A percentile compares a stretch with the other conserved stretches of the same genome.
phyloP scores from a whole-genome alignment of 2,329 filamentous ascomycete genomes.

The Colletotrichum simmondsii region DNA sequence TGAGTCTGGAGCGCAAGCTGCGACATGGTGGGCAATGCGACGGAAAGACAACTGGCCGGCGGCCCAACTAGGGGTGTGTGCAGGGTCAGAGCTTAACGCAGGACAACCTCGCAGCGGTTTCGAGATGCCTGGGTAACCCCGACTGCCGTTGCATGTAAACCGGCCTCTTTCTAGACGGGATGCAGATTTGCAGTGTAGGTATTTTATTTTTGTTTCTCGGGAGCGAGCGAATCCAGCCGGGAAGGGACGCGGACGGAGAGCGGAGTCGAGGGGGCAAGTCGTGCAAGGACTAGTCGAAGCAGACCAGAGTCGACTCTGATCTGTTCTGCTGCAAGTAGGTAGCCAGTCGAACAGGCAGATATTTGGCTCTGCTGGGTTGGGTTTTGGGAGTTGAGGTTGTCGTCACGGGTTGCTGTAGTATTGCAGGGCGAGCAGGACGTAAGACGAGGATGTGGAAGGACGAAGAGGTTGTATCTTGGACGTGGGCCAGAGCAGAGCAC shows the following conservation, averaged over 20 bases:
- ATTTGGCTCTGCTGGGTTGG: background rate
- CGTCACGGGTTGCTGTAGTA: slow-evolving; percentile 1
- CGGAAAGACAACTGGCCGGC: slow-evolving; percentile 38
- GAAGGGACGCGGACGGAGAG: slow-evolving; percentile 7
- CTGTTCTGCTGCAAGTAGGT: background rate
- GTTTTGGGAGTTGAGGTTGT: background rate
- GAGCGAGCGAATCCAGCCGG: slow-evolving; percentile 15
- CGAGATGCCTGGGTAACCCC: slow-evolving; percentile 53
- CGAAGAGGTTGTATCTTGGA: slow-evolving; percentile 9
- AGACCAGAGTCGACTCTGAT: background rate
- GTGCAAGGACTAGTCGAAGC: background rate
- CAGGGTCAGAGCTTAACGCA: slow-evolving; percentile 47
- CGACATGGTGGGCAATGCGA: slow-evolving; percentile 62
- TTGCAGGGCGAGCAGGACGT: background rate
- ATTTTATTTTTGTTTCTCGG: slow-evolving; percentile 21
- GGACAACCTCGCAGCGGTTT: slow-evolving; percentile 45
- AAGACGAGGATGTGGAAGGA: background rate
- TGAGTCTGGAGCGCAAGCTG: slow-evolving; percentile 57
- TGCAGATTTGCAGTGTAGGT: background rate
- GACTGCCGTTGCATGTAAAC: slow-evolving; percentile 58
- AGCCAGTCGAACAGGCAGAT: background rate
- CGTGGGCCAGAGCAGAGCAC: slow-evolving; percentile 11
- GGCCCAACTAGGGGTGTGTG: slow-evolving; percentile 40
- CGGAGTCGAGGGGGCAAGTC: background rate
- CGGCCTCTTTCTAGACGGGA: slow-evolving; percentile 18